Evolutionary conservation across 2,329 filamentous ascomycete genomes (phyloP), one percentile per base, ranked within the genome.

Genomic region (Colletotrichum plurivorum): DNA sequence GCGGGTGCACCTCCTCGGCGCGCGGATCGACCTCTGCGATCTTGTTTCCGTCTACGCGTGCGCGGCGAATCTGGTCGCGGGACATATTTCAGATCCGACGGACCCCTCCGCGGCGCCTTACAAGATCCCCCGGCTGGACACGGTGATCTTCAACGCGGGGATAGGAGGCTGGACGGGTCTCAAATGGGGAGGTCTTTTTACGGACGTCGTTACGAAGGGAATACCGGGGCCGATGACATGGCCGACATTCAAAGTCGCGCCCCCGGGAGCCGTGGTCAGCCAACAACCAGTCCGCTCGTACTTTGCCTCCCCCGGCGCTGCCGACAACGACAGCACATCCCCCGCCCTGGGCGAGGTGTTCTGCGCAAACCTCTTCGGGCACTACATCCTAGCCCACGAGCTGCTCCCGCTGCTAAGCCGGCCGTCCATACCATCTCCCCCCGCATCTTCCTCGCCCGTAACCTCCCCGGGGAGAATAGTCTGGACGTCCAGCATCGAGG

Each of bases 281-380:
- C 76, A 82, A 71, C 79, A 80, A 61, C 63, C 79, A 12, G 68
- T 76, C 31, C 65, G 55, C 25, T 71, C 69, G 27, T 65, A 72
- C 48, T 54, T 62, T 63, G 54, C 63, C 73, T 55, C 66, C 54
- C 58, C 68, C 20, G 49, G 53, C 41, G 27, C 45, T n/a, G 57
- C 62, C 53, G 66, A 52, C 55, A 51, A 59, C 61, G 46, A 63
- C 45, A 57, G 41, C 66, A 86, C 79, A 3, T 27, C 90, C 67
- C 90, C 92, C 0, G 82, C 84, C 5, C 83, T 99, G 0, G 95
- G 94, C 3, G 87, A 94, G 73, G 90, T 97, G 18, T 99, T 98
- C 78, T 92, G 92, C 78, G 92, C 95, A 57, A 98, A 98, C 77
- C 88, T 97, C 36, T 98, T 99, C 77, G 96, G 96, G 0, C 96